Base-by-base conservation (phyloP, 495 filamentous ascomycete species). In the Hypoxylon trugodes region DNA sequence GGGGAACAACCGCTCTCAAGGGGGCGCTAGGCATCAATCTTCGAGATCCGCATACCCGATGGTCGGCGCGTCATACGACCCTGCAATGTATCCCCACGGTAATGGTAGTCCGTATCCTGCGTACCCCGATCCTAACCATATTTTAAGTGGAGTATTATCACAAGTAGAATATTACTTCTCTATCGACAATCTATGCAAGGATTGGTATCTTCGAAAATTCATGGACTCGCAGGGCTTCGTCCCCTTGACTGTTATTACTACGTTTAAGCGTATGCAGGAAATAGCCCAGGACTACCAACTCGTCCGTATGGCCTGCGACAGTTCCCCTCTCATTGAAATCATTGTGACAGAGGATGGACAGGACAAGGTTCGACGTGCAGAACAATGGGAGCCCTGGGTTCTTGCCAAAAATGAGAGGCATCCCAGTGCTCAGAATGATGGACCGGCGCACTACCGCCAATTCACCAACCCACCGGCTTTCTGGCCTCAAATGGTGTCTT, bases 121-220 rank as follows among this genome's bases (percentile, higher is more conserved):
- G 18, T 88, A 83, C 61, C 73, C 85, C 69, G 86, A 86, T 54
- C 79, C 79, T 7, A 82, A 77, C 53, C 76, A 81, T 12, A 65
- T 89, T 12, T 77, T 88, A 21, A 49, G 37, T 37, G 59, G 50
- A 21, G 51, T 45, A 80, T 85, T 69, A 35, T 50, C 45, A 51
- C 93, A 97, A 74, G 77, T 97, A 76, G 90, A 96, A 66, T 98
- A 98, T 76, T 98, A 98, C 74, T 95, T 98, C 77, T 98, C 93
- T 0, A 83, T 96, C 6, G 92, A 98, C 64, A 98, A 98, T 73
- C 84, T 97, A 52, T 94, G 91, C 84, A 98, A 96, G 76, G 95
- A 98, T 68, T 82, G 89, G 65, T 98, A 86, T 75, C 83, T 98
- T 24, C 87, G 95, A 25, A 87, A 86, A 59, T 88, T 92, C 49